phyloP scores from a whole-genome alignment of 495 filamentous ascomycete species.

The Pyrenopolyporus hunteri region DNA sequence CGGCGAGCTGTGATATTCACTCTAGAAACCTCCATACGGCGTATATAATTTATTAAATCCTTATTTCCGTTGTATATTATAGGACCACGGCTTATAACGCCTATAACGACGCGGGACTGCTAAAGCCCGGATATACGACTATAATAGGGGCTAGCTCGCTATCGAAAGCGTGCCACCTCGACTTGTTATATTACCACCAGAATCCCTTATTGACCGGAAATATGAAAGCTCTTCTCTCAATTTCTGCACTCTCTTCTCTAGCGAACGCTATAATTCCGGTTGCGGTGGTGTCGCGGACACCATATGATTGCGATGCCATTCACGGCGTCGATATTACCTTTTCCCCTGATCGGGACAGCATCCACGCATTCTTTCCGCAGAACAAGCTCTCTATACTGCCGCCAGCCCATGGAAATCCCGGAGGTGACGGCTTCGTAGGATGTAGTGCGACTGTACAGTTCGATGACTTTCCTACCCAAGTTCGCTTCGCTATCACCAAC shows the following conservation, averaged over 20 bases:
- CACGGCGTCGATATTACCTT: slow-evolving; percentile 23
- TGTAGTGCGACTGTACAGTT: slow-evolving; percentile 22
- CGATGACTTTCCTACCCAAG: slow-evolving; percentile 6
- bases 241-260: not conserved
- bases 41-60: no score
- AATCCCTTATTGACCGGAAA: no score
- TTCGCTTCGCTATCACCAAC: slow-evolving; percentile 24
- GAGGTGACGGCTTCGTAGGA: slow-evolving; percentile 12
- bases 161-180: no score
- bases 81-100: no score
- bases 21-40: no score
- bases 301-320: slow-evolving; percentile 16
- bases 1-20: no score
- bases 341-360: slow-evolving; percentile 5
- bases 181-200: no score
- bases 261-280: slow-evolving; percentile 12
- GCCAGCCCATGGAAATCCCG: slow-evolving; percentile 18
- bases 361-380: slow-evolving; percentile 16
- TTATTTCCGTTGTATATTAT: no score
- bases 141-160: no score
- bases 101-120: no score
- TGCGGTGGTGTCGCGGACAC: slow-evolving; percentile 8
- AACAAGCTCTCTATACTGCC: not conserved
- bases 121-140: no score
- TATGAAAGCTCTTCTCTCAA: no score